Conservation (phyloP, 108 stramenopile species). For the Skeletonema marinoi region DNA sequence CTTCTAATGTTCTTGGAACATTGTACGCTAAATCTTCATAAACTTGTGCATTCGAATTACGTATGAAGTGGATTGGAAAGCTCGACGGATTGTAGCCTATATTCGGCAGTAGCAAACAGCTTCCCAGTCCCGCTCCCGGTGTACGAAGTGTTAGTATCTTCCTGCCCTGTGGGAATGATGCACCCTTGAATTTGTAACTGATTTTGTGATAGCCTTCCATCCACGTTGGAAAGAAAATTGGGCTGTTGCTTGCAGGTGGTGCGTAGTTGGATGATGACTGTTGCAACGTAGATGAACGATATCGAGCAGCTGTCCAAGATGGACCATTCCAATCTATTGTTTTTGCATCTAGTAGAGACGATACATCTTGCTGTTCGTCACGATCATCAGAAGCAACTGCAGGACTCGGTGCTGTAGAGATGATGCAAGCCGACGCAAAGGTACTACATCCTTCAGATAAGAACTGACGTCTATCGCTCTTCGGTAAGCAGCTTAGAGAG, state of each 20-base stretch:
- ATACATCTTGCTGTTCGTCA: not conserved
- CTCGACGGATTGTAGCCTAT: conserved; percentile 42
- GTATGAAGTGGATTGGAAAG: conserved; percentile 8
- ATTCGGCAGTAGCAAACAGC: conserved; percentile 35
- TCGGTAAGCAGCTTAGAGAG: not conserved
- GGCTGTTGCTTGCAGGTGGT: conserved; percentile 7
- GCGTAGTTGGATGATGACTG: not conserved
- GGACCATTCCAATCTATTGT: conserved; percentile 5
- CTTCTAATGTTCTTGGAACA: conserved; percentile 36
- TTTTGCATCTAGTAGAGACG: conserved; percentile 7
- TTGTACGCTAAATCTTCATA: conserved; percentile 47
- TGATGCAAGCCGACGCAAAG: not conserved
- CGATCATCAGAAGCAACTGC: not conserved
- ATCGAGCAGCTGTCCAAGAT: not conserved
- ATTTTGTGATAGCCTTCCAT: conserved; percentile 35
- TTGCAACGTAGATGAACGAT: conserved; percentile 2
- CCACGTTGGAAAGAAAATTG: conserved; percentile 17
- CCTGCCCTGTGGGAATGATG: conserved; percentile 43
- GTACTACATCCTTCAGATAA: not conserved
- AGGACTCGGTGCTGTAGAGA: not conserved
- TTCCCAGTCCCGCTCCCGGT: conserved; percentile 46
- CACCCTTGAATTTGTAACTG: conserved; percentile 42
- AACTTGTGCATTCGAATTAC: not conserved
- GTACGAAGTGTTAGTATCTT: conserved; percentile 20
- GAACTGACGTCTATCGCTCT: not conserved